Evolutionary conservation across 176 grass and related monocot species (phyloP).

Genomic region (Oryza officinalis): DNA sequence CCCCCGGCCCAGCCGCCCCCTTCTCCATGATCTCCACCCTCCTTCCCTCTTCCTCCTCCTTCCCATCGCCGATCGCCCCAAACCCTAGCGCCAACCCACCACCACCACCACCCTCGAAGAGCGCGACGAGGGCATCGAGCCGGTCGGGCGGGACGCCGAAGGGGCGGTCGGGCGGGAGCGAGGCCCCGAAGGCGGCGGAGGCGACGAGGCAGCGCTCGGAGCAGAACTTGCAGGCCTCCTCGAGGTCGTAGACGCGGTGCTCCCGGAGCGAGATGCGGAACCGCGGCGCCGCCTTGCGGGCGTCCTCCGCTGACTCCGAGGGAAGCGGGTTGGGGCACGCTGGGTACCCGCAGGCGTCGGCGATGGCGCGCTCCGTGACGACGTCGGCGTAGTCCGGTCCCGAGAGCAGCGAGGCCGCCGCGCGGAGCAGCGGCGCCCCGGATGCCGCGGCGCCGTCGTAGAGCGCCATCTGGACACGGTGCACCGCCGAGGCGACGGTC

Average conservation of each 20-base stretch:
- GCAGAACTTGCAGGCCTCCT: slow-evolving; percentile 82
- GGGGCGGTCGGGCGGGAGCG: slow-evolving; percentile 41
- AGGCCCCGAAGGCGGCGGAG: slow-evolving; percentile 51
- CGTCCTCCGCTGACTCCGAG: no score
- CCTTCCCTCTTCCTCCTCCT: background rate
- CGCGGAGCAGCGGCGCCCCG: slow-evolving; percentile 51
- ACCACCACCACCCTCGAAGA: slow-evolving; percentile 44
- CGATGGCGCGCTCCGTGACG: slow-evolving; percentile 70
- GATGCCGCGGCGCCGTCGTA: slow-evolving; percentile 47
- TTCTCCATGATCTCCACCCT: slow-evolving; percentile 72
- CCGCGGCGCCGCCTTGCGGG: slow-evolving; percentile 13
- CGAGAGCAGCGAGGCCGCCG: slow-evolving; percentile 54
- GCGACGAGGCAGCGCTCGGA: slow-evolving; percentile 64
- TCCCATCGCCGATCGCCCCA: background rate
- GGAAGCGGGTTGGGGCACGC: slow-evolving; percentile 47
- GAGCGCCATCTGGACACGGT: slow-evolving; percentile 61
- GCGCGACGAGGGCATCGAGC: slow-evolving; percentile 38
- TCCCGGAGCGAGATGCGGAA: slow-evolving; percentile 79
- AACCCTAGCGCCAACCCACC: slow-evolving; percentile 28
- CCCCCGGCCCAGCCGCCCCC: slow-evolving; percentile 38
- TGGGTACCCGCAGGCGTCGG: slow-evolving; percentile 52
- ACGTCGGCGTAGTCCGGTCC: slow-evolving; percentile 80
- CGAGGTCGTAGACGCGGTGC: slow-evolving; percentile 93
- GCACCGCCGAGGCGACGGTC: slow-evolving; percentile 44
- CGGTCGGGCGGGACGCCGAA: slow-evolving; percentile 31